Conservation (phyloP, 106 monocot genomes). For the Platanthera guangdongensis region DNA sequence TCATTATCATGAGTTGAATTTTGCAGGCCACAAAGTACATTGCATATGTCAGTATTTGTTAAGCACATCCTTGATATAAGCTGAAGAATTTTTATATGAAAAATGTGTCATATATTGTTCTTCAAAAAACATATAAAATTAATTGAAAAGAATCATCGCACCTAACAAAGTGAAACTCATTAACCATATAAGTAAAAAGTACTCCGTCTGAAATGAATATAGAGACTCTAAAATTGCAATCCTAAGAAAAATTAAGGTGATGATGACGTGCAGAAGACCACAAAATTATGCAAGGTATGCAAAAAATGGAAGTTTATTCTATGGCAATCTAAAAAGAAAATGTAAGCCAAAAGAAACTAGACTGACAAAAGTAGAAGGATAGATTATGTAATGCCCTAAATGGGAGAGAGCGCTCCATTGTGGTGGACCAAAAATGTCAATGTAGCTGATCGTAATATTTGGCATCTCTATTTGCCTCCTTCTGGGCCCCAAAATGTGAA, state of each 20-base stretch:
- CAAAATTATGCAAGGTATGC: not conserved
- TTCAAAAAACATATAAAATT: not conserved
- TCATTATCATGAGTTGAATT: slow-evolving; percentile 27
- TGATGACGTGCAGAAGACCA: not conserved
- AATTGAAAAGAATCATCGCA: not conserved
- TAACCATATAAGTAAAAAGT: not conserved
- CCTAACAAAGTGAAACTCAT: not conserved
- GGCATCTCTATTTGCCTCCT: too few species aligned
- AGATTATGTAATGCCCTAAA: too few species aligned
- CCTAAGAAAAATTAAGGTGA: not conserved
- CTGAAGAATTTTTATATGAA: slow-evolving; percentile 32
- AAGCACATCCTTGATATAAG: slow-evolving; percentile 75
- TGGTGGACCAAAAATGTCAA: too few species aligned
- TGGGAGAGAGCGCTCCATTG: too few species aligned
- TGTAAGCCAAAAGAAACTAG: not conserved
- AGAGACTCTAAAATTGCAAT: not conserved
- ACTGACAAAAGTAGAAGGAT: too few species aligned
- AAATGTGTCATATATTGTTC: not conserved
- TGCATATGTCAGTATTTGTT: slow-evolving; percentile 29
- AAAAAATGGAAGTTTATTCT: not conserved
- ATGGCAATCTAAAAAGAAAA: not conserved
- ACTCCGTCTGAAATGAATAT: not conserved
- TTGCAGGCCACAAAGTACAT: slow-evolving; percentile 45
- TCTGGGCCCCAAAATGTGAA: too few species aligned
- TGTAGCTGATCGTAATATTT: too few species aligned